Evolutionary conservation across 768 basidiomycete species (phyloP), one percentile per base, ranked within the genome.

Genomic region (Mycena olivaceomarginata): DNA sequence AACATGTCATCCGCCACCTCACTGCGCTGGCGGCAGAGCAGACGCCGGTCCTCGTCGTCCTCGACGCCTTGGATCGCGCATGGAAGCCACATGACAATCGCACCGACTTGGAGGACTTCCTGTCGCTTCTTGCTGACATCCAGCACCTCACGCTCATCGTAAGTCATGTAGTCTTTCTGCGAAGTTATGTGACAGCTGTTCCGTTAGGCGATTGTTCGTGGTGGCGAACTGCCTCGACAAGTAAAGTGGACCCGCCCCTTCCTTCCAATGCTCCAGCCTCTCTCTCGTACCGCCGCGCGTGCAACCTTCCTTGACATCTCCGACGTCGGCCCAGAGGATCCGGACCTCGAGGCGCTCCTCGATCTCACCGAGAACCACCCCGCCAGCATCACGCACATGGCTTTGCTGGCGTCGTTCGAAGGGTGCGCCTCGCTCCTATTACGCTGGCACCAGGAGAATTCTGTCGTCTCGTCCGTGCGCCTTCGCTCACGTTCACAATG

Each of bases 271-370:
- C 70, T 79, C 20, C 22, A 62, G 7, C 75, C 72, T 15, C 67
- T 76, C 56, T 20, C 72, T 41, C 7, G 20, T 2, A 11, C 45
- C 59, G 78, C 75, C 43, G 64, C 75, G 12, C 75, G 48, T 41
- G 57, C 22, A 13, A 69, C 78, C 57, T 79, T 79, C 78, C 75
- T 76, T 64, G 78, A 79, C 72, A 77, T 79, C 65, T 79, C 78
- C 39, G 78, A 79, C 69, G 75, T 64, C 51, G 7, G 46, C 22
- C 67, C 70, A 48, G 78, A 74, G 31, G 75, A 79, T 41, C 63
- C 72, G 1, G 72, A n/a, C n/a, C 68, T 79, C 22, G 63, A 56
- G 18, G 62, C 10, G 67, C 59, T 79, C 45, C 78, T 79, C 59
- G 67, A 48, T 15, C n/a, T 75, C 62, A 43, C 78, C 4, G n/a